Evolutionary conservation across 345 rosid genomes (phyloP).

Genomic region (Citrus glauca): DNA sequence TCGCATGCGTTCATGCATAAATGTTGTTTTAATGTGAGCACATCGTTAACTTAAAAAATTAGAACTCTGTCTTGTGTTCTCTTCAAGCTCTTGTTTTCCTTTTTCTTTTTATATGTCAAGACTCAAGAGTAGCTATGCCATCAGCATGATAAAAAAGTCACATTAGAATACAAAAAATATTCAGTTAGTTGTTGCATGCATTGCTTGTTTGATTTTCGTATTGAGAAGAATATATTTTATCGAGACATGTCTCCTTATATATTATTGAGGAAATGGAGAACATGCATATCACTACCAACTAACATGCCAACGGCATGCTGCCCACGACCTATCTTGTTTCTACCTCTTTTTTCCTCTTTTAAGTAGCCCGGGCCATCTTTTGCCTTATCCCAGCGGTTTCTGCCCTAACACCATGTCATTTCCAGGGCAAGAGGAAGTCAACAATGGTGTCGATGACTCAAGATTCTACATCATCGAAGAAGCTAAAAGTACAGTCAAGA

Average conservation of each 20-base stretch:
- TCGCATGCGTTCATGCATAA: not conserved
- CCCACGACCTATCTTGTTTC: conserved; percentile 8
- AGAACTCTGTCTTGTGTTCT: not conserved
- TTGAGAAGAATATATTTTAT: not conserved
- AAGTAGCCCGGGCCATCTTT: not conserved
- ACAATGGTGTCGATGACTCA: conserved; percentile 4
- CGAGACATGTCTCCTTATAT: not conserved
- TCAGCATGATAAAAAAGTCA: conserved; percentile 1
- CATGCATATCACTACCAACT: conserved; percentile 12
- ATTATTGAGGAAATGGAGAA: not conserved
- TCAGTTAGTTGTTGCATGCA: not conserved
- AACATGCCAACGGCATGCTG: conserved; percentile 5
- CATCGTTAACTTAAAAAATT: not conserved
- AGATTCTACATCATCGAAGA: conserved; percentile 8
- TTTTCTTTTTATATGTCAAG: not conserved
- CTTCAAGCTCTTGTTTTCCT: not conserved
- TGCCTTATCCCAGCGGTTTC: not conserved
- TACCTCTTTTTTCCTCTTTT: not conserved
- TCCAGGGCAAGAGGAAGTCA: not conserved
- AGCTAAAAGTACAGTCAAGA: not conserved
- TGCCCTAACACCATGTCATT: not conserved
- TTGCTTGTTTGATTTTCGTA: not conserved
- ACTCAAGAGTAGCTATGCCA: not conserved
- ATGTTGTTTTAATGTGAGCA: not conserved
- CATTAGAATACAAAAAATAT: conserved; percentile 4